Evolutionary conservation across 1,284 basidiomycete genomes (phyloP).

Genomic region (Gomphus bonarii): DNA sequence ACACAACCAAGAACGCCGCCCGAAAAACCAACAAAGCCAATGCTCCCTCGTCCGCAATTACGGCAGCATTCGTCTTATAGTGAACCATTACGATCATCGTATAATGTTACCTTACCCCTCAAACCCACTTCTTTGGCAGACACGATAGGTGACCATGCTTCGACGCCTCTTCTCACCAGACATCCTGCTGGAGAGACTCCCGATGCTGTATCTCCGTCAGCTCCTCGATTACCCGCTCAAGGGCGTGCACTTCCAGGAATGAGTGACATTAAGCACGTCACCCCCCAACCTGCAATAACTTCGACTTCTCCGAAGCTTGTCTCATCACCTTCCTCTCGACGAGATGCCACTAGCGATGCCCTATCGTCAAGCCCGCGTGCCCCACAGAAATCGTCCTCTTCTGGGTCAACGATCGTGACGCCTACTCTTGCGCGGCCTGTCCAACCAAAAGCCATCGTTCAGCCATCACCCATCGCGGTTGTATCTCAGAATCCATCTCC

Average conservation of each 20-base stretch:
- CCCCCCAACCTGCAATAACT: not conserved
- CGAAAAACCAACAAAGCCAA: not conserved
- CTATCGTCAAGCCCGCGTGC: conserved; percentile 16
- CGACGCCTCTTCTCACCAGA: conserved; percentile 2
- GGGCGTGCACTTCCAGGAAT: conserved; percentile 8
- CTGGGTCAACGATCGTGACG: conserved; percentile 22
- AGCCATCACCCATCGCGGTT: conserved; percentile 24
- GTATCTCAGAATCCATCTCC: conserved; percentile 37
- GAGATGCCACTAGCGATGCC: conserved; percentile 9
- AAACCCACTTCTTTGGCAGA: conserved; percentile 6
- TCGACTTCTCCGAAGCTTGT: not conserved
- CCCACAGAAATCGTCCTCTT: not conserved
- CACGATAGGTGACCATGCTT: conserved; percentile 2
- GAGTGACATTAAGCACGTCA: not conserved
- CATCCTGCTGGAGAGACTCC: not conserved
- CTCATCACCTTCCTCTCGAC: conserved; percentile 17
- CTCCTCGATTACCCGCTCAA: not conserved
- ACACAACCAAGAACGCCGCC: not conserved
- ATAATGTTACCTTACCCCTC: not conserved
- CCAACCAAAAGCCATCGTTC: conserved; percentile 30
- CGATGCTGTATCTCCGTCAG: not conserved
- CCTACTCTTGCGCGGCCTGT: conserved; percentile 47
- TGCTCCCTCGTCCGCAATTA: not conserved
- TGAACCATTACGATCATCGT: not conserved
- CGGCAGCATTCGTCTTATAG: not conserved